Evolutionary conservation across 495 filamentous ascomycete species (phyloP), one percentile per base, ranked within the genome.

Genomic region (Tuber magnatum): DNA sequence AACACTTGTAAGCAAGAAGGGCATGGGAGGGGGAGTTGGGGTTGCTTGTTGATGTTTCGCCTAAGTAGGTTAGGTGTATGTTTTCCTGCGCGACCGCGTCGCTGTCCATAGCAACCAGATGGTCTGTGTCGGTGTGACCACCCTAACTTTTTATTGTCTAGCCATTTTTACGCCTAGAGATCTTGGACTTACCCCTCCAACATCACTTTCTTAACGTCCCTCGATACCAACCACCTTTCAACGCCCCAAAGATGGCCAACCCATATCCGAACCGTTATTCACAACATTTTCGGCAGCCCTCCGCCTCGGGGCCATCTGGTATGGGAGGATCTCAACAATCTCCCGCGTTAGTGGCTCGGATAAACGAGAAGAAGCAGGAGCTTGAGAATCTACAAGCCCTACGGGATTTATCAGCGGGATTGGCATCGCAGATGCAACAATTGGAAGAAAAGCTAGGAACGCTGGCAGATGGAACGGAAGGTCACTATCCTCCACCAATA

Each of bases 321-420:
- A 65, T 65, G 14, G 38, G 72, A 65, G 79, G 74, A 32, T 83
- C 83, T 32, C 89, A 91, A 51, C 93, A 94, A 83, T 94, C 94
- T 32, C 91, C 93, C 5, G 89, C 91, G 40, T 86, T 99, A n/a
- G 82, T 92, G 42, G 89, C 93, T 41, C 91, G 96, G 71, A 94
- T 99, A 83, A 91, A 92, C 71, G 93, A 97, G 82, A 99, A 99
- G 85, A 94, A 92, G 83, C 91, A 91, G 65, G 95, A 99, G 83
- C 88, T 99, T 22, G 93, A 97, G 77, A 96, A 91, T 80, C 86
- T 98, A 51, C 91, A 90, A 76, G 91, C 97, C 79, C 85, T 99
- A 48, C 90, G 93, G 75, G 94, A 97, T 81, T 87, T 99, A 77
- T 97, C 93, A 81, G 92, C 90, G 28, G 92, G 90, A 20, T 86